phyloP scores from a whole-genome alignment of 257 asterid species.

The Leptodermis oblonga region DNA sequence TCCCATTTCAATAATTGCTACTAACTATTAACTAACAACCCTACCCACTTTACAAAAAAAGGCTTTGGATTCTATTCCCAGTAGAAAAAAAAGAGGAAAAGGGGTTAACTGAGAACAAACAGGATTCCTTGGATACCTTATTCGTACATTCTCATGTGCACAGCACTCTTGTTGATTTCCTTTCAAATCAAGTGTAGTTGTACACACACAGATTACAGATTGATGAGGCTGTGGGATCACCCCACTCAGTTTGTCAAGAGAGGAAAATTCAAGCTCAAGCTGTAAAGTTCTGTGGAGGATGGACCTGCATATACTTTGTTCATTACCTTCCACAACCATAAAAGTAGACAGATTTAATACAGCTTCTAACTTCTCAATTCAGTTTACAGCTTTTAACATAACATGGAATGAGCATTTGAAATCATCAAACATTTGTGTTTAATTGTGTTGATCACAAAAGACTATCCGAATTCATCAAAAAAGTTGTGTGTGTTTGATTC shows the following conservation, averaged over 20 bases:
- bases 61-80: slow-evolving; percentile 19
- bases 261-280: background rate
- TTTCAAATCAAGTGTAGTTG: slow-evolving; percentile 10
- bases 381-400: background rate
- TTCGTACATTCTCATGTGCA: slow-evolving; percentile 6
- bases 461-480: background rate
- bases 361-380: no score
- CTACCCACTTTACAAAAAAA: background rate
- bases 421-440: background rate
- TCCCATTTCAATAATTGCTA: background rate
- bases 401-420: background rate
- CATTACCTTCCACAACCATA: background rate
- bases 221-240: background rate
- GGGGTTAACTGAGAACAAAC: background rate
- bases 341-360: background rate
- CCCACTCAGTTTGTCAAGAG: background rate
- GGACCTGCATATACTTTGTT: background rate
- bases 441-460: background rate
- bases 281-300: background rate
- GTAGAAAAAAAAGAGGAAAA: background rate
- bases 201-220: background rate
- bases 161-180: background rate
- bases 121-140: slow-evolving; percentile 17
- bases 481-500: no score
- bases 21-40: background rate